Evolutionary conservation across 2,329 filamentous ascomycete species (phyloP), one percentile per base, ranked within the genome.

Genomic region (Cercospora brassicicola): DNA sequence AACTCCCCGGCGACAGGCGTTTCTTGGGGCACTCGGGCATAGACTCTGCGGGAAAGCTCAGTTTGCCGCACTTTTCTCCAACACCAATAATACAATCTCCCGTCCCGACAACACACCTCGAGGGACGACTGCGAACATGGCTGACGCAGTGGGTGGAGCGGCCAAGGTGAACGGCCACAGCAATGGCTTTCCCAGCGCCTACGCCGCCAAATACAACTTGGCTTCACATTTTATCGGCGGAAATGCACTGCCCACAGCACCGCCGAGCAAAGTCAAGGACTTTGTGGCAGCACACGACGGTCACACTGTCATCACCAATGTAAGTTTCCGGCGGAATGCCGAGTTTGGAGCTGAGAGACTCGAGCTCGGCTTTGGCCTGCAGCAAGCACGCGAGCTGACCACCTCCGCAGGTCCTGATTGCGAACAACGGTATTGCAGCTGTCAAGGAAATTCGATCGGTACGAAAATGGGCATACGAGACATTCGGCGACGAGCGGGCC

Each of bases 391-490:
- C 33, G 18, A 45, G 33, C 71, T 72, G 64, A 71, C 57, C 62
- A 66, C 33, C 65, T 8, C 75, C 20, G 60, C 78, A 98, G 94
- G 93, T 98, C 64, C 87, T 99, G 73, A 99, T 99, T 82, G 95
- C 95, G 80, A 99, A 99, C 86, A 99, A 99, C 85, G 95, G 95
- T 87, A 99, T 99, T 82, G 95, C 95, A 62, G 95, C 95, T 79
- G 95, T 99, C 82, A 99, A 99, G 84, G 95, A 99, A 83, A 99
- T 99, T 80, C 90, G 95, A 81, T 98, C 94, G 68, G 94, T 99
- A 79, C 91, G 95, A 82, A 99, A 98, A 94, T 99, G 95, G 95
- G 95, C 95, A 70, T 99, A 99, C 89, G 95, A 99, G 84, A 96
- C 92, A 7, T 99, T 99, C 80, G 94, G 95, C 84, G 94, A 99